phyloP scores from a whole-genome alignment of 1,139 yeast genomes.

The Geotrichum bryndzae region DNA sequence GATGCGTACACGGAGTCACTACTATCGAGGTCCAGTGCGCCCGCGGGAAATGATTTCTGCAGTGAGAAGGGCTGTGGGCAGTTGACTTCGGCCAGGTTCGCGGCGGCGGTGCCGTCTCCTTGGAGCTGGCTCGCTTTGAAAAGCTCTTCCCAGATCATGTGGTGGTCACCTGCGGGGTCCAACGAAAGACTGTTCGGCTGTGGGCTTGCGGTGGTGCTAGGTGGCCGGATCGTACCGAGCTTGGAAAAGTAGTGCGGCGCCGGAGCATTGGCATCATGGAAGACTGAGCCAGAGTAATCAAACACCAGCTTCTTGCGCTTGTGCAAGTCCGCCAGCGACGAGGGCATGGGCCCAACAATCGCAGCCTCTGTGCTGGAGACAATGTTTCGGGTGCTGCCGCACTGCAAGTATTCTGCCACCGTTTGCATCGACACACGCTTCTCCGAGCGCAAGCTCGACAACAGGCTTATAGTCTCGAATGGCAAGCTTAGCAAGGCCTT shows the following conservation, averaged over 20 bases:
- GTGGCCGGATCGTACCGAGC: constrained; percentile 27
- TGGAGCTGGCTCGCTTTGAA: constrained; percentile 19
- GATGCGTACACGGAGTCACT: constrained; percentile 33
- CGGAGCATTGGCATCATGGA: constrained; percentile 13
- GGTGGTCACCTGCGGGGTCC: neutral
- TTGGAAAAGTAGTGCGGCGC: constrained; percentile 33
- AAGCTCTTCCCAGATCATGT: constrained; percentile 18
- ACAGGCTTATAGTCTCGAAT: constrained; percentile 30
- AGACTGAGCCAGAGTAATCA: constrained; percentile 19
- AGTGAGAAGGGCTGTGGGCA: constrained; percentile 24
- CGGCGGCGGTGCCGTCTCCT: constrained; percentile 23
- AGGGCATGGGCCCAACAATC: constrained; percentile 12
- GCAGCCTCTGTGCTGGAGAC: constrained; percentile 21
- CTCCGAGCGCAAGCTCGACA: constrained; percentile 26
- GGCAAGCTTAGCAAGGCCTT: constrained; percentile 28
- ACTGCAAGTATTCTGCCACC: constrained; percentile 22
- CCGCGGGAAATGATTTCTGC: constrained; percentile 25
- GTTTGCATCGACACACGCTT: constrained; percentile 27
- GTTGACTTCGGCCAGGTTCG: constrained; percentile 18
- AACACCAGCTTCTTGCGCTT: constrained; percentile 8
- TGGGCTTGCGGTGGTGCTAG: neutral
- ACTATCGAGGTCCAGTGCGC: constrained; percentile 19
- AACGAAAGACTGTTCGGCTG: neutral
- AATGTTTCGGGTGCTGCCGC: constrained; percentile 27
- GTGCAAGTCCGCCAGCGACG: neutral